These are phyloP conservation scores for Fraxinus greggii DNA, from an alignment of 305 asterid species.

Conservation along the genomic window DNA sequence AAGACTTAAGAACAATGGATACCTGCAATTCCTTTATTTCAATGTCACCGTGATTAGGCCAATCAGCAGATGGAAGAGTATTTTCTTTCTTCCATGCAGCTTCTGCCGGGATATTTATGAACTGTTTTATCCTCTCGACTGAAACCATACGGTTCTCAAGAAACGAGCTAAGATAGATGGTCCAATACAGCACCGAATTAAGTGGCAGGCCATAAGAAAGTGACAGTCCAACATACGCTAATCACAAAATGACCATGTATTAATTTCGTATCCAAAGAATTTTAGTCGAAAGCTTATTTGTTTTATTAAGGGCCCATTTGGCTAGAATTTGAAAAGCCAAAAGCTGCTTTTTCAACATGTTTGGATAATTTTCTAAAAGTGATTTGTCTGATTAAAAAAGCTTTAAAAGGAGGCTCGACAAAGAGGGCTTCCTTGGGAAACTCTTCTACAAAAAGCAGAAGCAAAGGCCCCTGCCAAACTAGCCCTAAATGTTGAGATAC, in stretches of 20 bases:
- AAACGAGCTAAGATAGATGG: slow-evolving; percentile 41
- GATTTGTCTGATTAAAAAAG: neutral
- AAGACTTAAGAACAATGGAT: slow-evolving; percentile 3
- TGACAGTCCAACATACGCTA: slow-evolving; percentile 62
- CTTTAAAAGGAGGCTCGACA: neutral
- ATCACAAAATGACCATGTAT: neutral
- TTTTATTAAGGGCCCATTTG: neutral
- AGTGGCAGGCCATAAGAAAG: slow-evolving; percentile 78
- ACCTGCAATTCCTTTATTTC: slow-evolving; percentile 62
- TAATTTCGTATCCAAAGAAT: slow-evolving; percentile 2
- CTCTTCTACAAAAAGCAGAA: neutral
- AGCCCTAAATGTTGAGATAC: neutral
- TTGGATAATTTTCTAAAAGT: neutral
- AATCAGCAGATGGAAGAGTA: slow-evolving; percentile 36
- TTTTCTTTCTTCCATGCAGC: slow-evolving; percentile 54
- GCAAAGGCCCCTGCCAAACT: neutral
- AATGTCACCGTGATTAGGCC: slow-evolving; percentile 61
- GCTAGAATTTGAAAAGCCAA: neutral
- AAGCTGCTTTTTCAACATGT: neutral
- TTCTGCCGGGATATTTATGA: slow-evolving; percentile 57
- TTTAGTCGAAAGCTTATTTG: neutral
- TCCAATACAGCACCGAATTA: slow-evolving; percentile 43
- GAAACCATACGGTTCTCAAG: slow-evolving; percentile 71
- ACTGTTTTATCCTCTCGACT: slow-evolving; percentile 73
- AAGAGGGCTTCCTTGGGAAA: neutral